Evolutionary conservation across 2,329 filamentous ascomycete species (phyloP), one percentile per base, ranked within the genome.

Genomic region (Microdochium trichocladiopsis): DNA sequence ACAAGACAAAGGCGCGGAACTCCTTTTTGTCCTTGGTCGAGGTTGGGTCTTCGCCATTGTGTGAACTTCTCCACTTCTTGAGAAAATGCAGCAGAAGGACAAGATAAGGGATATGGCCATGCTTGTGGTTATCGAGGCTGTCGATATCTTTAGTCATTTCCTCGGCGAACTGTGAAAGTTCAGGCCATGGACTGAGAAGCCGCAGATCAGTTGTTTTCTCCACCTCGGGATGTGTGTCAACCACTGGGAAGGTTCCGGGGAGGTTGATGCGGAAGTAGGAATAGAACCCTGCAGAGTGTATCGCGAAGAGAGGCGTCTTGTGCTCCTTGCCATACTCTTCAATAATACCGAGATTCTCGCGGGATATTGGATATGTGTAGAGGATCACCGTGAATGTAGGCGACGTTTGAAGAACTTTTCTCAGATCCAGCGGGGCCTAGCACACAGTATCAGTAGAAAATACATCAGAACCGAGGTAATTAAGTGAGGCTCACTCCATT

Each of bases 171-270:
- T 79, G 74, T 2, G 75, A 66, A 14, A 99, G 78, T 65, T 94
- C 92, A 21, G 86, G 81, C 93, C 94, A 99, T 33, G 94, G 93
- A 31, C 79, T 80, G 4, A 96, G 73, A 12, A 99, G 77, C 49
- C 94, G 85, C 31, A 99, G 77, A 61, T 99, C 94, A 52, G 88
- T 86, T 1, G 84, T 94, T 8, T 90, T 84, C 37, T 90, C 88
- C 41, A 90, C 84, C 57, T 95, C 91, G 1, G 94, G 94, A 64
- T 99, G 94, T 47, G 94, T 97, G 66, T 99, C 93, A 56, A 99
- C 88, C 53, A 99, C 88, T 4, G 93, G 91, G 61, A 95, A 96
- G 25, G 85, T 82, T n/a, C 83, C 76, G 10, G 89, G 87, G 25
- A 96, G 74, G 59, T 82, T 77, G 25, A 95, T 76, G n/a, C 84